These are phyloP conservation scores for Orbilia brochopaga DNA, from an alignment of 2,329 filamentous ascomycete species.

Conservation along the genomic window DNA sequence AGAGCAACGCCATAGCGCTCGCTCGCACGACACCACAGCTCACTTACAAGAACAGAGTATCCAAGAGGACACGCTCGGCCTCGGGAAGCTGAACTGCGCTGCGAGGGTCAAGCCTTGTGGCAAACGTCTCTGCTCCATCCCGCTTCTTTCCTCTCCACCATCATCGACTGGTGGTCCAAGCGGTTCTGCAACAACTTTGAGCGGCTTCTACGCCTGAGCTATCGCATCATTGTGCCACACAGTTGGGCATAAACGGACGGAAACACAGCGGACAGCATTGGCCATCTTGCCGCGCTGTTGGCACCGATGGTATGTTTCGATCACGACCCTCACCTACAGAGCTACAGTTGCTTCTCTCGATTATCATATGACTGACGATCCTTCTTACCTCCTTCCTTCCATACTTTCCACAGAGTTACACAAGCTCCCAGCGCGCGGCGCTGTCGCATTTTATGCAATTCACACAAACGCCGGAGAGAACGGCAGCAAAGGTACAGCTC, in stretches of 20 bases:
- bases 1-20: not conserved
- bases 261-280: not conserved
- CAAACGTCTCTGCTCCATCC: not conserved
- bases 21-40: slow-evolving; percentile 4
- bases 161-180: not conserved
- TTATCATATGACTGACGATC: not conserved
- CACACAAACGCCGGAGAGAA: slow-evolving; percentile 53
- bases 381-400: no score
- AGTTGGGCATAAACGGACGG: no score
- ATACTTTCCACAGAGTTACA: slow-evolving; percentile 52
- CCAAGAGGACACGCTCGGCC: not conserved
- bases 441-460: slow-evolving; percentile 55
- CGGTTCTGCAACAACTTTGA: no score
- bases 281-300: not conserved
- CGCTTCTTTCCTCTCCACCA: not conserved
- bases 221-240: no score
- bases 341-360: not conserved
- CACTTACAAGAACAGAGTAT: not conserved
- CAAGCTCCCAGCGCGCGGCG: slow-evolving; percentile 52
- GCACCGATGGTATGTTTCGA: slow-evolving; percentile 1
- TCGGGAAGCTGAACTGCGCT: not conserved
- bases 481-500: slow-evolving; percentile 52
- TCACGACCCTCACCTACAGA: not conserved
- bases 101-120: slow-evolving; percentile 3
- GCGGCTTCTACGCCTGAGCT: no score